These are phyloP conservation scores for Raffaelea deltoideospora DNA, from an alignment of 2,329 filamentous ascomycete species.

Conservation along the genomic window DNA sequence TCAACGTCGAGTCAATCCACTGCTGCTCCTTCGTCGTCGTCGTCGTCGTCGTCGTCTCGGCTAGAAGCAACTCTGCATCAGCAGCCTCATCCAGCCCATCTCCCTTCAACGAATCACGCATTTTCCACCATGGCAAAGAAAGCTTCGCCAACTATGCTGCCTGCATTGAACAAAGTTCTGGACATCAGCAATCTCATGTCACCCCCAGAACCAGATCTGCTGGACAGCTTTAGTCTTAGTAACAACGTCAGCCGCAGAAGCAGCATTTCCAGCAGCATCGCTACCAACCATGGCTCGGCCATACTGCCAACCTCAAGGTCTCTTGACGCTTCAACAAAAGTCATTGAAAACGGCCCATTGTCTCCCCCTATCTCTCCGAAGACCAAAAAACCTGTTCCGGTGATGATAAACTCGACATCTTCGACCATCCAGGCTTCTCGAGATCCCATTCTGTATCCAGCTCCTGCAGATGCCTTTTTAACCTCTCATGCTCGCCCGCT, in stretches of 20 bases:
- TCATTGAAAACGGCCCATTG: constrained; percentile 25
- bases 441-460: constrained; percentile 45
- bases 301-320: not conserved
- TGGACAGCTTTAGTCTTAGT: constrained; percentile 33
- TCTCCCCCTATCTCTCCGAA: constrained; percentile 45
- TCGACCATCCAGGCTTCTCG: constrained; percentile 15
- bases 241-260: constrained; percentile 9
- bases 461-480: constrained; percentile 21
- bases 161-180: constrained; percentile 22
- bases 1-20: too few relatives aligned
- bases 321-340: not conserved
- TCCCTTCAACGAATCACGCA: not conserved
- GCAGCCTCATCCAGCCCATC: not conserved
- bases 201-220: constrained; percentile 38
- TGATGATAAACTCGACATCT: not conserved
- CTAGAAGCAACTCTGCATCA: not conserved
- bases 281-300: constrained; percentile 6
- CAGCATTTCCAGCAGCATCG: not conserved
- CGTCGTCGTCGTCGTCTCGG: not conserved
- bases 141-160: not conserved
- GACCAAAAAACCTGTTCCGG: constrained; percentile 19
- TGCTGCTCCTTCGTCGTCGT: too few relatives aligned
- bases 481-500: constrained; percentile 32
- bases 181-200: constrained; percentile 45
- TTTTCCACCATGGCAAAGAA: not conserved